Percentiles rank a stretch among this genome's conserved stretches.
phyloP scores from a whole-genome alignment of 2,329 filamentous ascomycete species.

The Curvularia lunata region DNA sequence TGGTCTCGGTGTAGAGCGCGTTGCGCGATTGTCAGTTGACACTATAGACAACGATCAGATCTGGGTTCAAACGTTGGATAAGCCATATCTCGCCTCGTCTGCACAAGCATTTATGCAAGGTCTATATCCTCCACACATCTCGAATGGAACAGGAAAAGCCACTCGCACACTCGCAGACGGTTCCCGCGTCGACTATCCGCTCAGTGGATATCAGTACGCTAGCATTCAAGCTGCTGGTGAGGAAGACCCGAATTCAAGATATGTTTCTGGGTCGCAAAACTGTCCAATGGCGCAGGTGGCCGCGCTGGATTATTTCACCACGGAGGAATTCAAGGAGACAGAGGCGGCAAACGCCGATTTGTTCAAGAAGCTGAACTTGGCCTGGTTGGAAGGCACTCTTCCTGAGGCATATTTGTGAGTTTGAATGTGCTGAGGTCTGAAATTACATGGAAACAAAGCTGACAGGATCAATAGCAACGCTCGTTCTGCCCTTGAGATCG shows the following conservation, averaged over 20 bases:
- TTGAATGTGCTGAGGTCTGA: not conserved
- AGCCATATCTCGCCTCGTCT: constrained; percentile 58
- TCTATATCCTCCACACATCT: constrained; percentile 61
- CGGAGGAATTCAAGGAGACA: constrained; percentile 51
- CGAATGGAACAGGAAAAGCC: constrained; percentile 35
- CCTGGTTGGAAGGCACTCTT: constrained; percentile 54
- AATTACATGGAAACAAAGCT: not conserved
- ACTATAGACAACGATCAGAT: constrained; percentile 56
- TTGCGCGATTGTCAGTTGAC: constrained; percentile 53
- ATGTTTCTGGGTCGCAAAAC: constrained; percentile 56
- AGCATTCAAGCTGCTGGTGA: constrained; percentile 54
- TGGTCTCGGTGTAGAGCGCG: constrained; percentile 34
- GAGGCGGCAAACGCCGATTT: constrained; percentile 48
- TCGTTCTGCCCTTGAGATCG: constrained; percentile 60
- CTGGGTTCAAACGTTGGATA: constrained; percentile 55
- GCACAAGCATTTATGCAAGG: constrained; percentile 68
- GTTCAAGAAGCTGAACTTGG: constrained; percentile 55
- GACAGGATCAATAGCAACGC: constrained; percentile 51
- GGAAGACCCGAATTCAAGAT: constrained; percentile 59
- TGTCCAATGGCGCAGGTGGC: constrained; percentile 51
- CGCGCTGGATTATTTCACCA: constrained; percentile 51
- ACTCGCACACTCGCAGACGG: constrained; percentile 58
- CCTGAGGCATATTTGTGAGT: not conserved
- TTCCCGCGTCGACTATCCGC: constrained; percentile 54
- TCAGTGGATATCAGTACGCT: constrained; percentile 65